These are phyloP conservation scores for Boeremia exigua DNA, from an alignment of 2,329 filamentous ascomycete genomes.

Conservation along the genomic window DNA sequence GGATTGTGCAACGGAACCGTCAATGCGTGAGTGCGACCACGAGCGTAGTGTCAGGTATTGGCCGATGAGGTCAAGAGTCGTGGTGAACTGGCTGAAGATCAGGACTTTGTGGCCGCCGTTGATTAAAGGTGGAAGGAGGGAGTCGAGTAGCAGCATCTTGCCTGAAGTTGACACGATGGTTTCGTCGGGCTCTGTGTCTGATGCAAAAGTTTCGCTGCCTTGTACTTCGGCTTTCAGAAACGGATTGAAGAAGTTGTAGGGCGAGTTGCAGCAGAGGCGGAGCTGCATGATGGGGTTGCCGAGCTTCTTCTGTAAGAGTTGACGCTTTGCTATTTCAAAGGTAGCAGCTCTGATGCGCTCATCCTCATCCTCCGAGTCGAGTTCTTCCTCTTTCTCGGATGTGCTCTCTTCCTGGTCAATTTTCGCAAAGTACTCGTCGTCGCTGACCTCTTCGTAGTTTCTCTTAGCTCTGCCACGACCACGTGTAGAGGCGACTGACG, in stretches of 20 bases:
- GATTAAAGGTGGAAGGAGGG: slow-evolving; percentile 79
- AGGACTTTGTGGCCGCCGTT: slow-evolving; percentile 82
- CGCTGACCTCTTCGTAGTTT: slow-evolving; percentile 74
- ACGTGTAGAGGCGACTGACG: slow-evolving; percentile 58
- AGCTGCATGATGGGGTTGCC: slow-evolving; percentile 94
- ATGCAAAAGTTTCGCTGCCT: slow-evolving; percentile 51
- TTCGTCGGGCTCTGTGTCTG: slow-evolving; percentile 70
- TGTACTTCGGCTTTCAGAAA: slow-evolving; percentile 64
- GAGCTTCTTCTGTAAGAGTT: slow-evolving; percentile 88
- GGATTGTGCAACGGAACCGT: slow-evolving; percentile 80
- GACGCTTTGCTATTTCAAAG: slow-evolving; percentile 80
- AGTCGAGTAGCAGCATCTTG: slow-evolving; percentile 94
- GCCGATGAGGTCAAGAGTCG: slow-evolving; percentile 87
- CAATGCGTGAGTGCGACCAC: slow-evolving; percentile 88
- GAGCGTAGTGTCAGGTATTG: slow-evolving; percentile 82
- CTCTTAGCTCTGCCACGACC: slow-evolving; percentile 61
- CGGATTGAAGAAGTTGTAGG: slow-evolving; percentile 96
- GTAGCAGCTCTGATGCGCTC: slow-evolving; percentile 71
- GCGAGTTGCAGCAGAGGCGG: slow-evolving; percentile 88
- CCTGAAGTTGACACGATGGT: slow-evolving; percentile 85
- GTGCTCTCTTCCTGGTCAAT: slow-evolving; percentile 65
- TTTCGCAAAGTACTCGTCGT: slow-evolving; percentile 82
- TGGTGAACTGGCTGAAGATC: slow-evolving; percentile 97
- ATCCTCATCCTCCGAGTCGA: slow-evolving; percentile 59
- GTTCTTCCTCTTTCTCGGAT: slow-evolving; percentile 48